A percentile compares a stretch with the other conserved stretches of the same genome.
Conservation (phyloP, 768 basidiomycete genomes). For the Termitomyces sp. region DNA sequence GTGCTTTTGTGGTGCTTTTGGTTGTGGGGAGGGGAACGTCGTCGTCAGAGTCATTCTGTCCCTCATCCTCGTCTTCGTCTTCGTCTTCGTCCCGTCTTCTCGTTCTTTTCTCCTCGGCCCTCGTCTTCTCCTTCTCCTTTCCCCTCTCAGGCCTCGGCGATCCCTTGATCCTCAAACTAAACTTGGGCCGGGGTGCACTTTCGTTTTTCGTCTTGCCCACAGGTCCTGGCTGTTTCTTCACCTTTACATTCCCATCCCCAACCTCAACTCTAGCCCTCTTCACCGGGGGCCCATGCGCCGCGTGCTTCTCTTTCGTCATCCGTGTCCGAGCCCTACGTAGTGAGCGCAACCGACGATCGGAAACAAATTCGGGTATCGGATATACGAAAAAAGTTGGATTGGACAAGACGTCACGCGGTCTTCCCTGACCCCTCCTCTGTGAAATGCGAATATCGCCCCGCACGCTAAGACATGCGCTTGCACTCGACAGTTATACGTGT, state of each 20-base stretch:
- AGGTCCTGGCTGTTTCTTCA: not conserved
- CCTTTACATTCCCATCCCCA: not conserved
- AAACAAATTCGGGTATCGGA: not conserved
- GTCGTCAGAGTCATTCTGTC: slow-evolving; percentile 9
- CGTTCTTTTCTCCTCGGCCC: not conserved
- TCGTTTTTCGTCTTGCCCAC: not conserved
- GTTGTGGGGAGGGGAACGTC: slow-evolving; percentile 10
- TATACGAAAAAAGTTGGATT: not conserved
- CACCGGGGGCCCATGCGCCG: not conserved
- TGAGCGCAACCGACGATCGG: not conserved
- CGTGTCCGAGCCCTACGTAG: not conserved
- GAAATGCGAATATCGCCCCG: not conserved
- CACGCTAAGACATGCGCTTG: not conserved
- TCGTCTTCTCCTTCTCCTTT: not conserved
- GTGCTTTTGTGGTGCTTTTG: slow-evolving; percentile 16
- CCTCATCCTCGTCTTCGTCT: not conserved
- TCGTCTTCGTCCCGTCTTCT: slow-evolving; percentile 3
- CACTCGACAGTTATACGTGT: not conserved
- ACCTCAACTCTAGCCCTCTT: not conserved
- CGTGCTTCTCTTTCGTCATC: not conserved
- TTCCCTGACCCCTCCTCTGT: too few relatives aligned
- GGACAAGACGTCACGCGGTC: too few relatives aligned
- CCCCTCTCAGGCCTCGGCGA: slow-evolving; percentile 1
- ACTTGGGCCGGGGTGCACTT: not conserved
- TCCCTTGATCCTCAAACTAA: slow-evolving; percentile 1